phyloP scores from a whole-genome alignment of 306 rosid species.

The Cicer judaicum region DNA sequence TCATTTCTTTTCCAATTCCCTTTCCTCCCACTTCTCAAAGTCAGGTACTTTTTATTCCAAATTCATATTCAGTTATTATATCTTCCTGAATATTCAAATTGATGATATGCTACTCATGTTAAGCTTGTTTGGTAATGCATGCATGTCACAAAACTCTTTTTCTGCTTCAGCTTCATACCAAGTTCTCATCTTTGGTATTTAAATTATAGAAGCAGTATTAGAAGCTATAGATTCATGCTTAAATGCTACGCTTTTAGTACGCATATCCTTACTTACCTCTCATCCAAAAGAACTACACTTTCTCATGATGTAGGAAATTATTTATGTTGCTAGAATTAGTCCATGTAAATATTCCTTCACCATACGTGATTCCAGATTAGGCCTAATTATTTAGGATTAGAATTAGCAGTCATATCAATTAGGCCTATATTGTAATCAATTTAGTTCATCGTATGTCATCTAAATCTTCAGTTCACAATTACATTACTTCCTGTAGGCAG shows the following conservation, averaged over 20 bases:
- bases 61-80: no score
- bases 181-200: slow-evolving; percentile 19
- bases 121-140: slow-evolving; percentile 23
- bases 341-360: no score
- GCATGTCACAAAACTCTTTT: neutral
- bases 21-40: slow-evolving; percentile 38
- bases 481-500: slow-evolving; percentile 56
- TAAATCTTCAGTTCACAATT: slow-evolving; percentile 18
- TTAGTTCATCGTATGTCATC: neutral
- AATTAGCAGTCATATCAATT: neutral
- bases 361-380: no score
- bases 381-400: neutral
- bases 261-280: no score
- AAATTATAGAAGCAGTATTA: slow-evolving; percentile 1
- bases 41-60: neutral
- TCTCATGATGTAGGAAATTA: neutral
- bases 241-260: neutral
- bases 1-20: slow-evolving; percentile 41
- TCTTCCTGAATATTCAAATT: no score
- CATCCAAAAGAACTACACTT: neutral
- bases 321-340: neutral
- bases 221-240: slow-evolving; percentile 5
- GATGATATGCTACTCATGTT: no score
- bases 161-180: neutral
- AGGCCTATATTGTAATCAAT: neutral